Conservation (phyloP, 805 yeast species). For the Ascoidea rubescens region DNA sequence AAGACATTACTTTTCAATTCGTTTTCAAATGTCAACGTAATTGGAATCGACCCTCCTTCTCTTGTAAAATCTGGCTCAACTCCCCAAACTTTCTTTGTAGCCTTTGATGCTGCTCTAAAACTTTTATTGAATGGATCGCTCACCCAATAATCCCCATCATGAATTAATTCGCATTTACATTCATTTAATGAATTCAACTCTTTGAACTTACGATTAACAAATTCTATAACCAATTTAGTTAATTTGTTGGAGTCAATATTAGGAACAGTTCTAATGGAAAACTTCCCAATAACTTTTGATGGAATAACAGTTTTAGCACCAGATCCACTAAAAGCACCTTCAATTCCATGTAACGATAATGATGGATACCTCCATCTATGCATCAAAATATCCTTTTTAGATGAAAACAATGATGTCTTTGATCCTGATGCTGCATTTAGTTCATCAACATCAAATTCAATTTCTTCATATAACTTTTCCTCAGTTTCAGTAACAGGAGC, state of each 20-base stretch:
- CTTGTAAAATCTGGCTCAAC: slow-evolving; percentile 94
- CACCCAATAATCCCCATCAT: slow-evolving; percentile 95
- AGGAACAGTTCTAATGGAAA: slow-evolving; percentile 95
- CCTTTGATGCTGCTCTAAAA: slow-evolving; percentile 87
- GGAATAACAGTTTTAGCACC: slow-evolving; percentile 99
- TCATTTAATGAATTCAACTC: slow-evolving; percentile 68
- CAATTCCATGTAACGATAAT: slow-evolving; percentile 89
- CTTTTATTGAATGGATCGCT: slow-evolving; percentile 86
- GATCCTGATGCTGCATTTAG: slow-evolving; percentile 85
- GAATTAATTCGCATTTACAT: slow-evolving; percentile 60
- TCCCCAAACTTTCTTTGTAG: slow-evolving; percentile 90
- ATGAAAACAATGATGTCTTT: slow-evolving; percentile 60
- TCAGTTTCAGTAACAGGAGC: slow-evolving; percentile 84
- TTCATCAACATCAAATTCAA: slow-evolving; percentile 75
- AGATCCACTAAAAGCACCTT: slow-evolving; percentile 88
- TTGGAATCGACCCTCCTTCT: slow-evolving; percentile 99
- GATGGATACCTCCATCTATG: slow-evolving; percentile 99
- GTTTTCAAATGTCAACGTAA: slow-evolving; percentile 86
- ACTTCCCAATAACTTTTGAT: slow-evolving; percentile 85
- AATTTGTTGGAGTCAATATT: slow-evolving; percentile 72
- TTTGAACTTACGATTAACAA: slow-evolving; percentile 51
- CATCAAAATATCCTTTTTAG: slow-evolving; percentile 79
- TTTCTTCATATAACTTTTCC: slow-evolving; percentile 62
- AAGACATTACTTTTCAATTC: slow-evolving; percentile 75
- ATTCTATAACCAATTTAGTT: slow-evolving; percentile 62